These are phyloP conservation scores for Tuber magnatum DNA, from an alignment of 495 filamentous ascomycete species.

Conservation along the genomic window DNA sequence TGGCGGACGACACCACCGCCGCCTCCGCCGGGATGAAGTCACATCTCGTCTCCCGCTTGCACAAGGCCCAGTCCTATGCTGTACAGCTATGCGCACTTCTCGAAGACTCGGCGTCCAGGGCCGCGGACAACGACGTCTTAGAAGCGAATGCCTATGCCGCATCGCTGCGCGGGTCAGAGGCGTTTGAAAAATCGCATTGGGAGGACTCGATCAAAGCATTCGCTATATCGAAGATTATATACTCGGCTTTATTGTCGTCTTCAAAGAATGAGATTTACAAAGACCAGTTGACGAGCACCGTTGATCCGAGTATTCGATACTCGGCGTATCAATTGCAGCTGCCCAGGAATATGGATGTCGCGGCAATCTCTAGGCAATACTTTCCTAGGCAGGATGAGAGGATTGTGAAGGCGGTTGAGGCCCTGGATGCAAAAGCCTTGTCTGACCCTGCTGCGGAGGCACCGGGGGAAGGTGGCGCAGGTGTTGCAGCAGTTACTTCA, in stretches of 20 bases:
- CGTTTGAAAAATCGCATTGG: constrained; percentile 85
- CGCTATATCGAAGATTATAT: constrained; percentile 72
- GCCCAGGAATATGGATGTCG: constrained; percentile 70
- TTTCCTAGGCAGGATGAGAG: constrained; percentile 56
- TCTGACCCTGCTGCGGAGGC: constrained; percentile 56
- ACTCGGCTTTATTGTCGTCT: constrained; percentile 54
- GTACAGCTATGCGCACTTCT: constrained; percentile 61
- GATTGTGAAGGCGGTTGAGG: constrained; percentile 60
- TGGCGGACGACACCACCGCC: constrained; percentile 69
- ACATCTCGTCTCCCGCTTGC: constrained; percentile 78
- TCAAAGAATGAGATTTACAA: constrained; percentile 68
- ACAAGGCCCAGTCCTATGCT: constrained; percentile 68
- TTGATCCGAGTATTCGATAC: constrained; percentile 90
- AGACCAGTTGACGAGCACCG: constrained; percentile 73
- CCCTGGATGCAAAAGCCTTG: constrained; percentile 63
- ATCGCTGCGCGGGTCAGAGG: constrained; percentile 63
- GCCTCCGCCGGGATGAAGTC: constrained; percentile 70
- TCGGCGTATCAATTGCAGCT: constrained; percentile 85
- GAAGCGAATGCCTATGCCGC: constrained; percentile 81
- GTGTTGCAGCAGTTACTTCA: constrained; percentile 53
- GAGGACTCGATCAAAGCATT: constrained; percentile 66
- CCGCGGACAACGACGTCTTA: constrained; percentile 63
- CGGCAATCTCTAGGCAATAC: constrained; percentile 65
- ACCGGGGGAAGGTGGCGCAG: constrained; percentile 49
- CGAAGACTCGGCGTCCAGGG: constrained; percentile 51